These are phyloP conservation scores for Cyclotella choctawhatcheeana DNA, from an alignment of 108 stramenopile species.

Conservation along the genomic window DNA sequence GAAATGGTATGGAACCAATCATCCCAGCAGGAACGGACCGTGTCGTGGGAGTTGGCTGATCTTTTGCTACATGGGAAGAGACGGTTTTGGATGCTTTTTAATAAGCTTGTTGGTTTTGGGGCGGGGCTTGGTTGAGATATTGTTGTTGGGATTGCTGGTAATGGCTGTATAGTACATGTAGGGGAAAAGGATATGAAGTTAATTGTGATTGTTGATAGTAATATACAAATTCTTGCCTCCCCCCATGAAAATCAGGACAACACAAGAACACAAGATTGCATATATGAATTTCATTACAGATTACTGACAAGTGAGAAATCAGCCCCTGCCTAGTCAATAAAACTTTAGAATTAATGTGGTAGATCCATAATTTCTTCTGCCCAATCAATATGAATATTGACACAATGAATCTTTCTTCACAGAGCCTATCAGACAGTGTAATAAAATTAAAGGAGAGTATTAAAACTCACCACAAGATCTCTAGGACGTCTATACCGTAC, in stretches of 20 bases:
- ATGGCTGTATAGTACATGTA: neutral
- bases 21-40: constrained; percentile 56
- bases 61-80: neutral
- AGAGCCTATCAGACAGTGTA: neutral
- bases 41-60: neutral
- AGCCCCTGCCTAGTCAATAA: too few relatives aligned
- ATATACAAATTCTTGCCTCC: neutral
- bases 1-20: constrained; percentile 84
- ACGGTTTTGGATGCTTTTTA: neutral
- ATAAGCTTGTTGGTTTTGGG: too few relatives aligned
- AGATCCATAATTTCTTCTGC: too few relatives aligned
- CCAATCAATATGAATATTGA: too few relatives aligned
- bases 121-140: neutral
- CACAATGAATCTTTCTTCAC: too few relatives aligned
- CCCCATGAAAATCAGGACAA: too few relatives aligned
- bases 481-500: neutral
- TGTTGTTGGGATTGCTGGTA: neutral
- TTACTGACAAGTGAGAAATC: too few relatives aligned
- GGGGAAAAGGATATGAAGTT: neutral
- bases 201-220: neutral
- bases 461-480: constrained; percentile 1
- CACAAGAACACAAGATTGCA: too few relatives aligned
- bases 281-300: too few relatives aligned
- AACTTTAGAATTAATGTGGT: too few relatives aligned
- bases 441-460: neutral